Conservation (phyloP, 2,329 filamentous ascomycete species). For the Botrytis paeoniae region DNA sequence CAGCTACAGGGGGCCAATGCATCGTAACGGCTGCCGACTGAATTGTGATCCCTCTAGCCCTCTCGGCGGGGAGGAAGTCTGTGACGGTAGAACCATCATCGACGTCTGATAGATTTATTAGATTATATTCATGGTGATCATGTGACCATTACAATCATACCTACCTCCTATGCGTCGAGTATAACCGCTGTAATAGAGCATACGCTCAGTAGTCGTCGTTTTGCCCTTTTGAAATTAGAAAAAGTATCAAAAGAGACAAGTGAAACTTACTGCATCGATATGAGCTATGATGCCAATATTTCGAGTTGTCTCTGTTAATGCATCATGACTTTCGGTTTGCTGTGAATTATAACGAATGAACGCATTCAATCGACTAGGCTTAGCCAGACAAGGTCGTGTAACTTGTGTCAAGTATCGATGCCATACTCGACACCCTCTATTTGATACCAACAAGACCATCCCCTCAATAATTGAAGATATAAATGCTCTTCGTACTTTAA, state of each 20-base stretch:
- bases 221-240: conserved; percentile 61
- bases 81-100: conserved; percentile 96
- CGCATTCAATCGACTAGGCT: conserved; percentile 12
- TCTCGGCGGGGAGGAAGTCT: conserved; percentile 90
- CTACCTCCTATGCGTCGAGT: conserved; percentile 78
- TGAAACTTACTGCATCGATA: conserved; percentile 72
- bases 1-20: conserved; percentile 69
- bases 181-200: conserved; percentile 94
- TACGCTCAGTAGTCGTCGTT: conserved; percentile 97
- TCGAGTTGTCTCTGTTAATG: conserved; percentile 57
- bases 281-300: conserved; percentile 99
- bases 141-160: conserved; percentile 39
- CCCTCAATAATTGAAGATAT: conserved; percentile 23
- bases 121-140: background rate
- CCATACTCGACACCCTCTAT: conserved; percentile 33
- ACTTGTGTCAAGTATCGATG: conserved; percentile 26
- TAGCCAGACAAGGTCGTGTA: background rate
- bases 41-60: conserved; percentile 91
- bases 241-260: background rate
- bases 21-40: conserved; percentile 97
- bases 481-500: background rate
- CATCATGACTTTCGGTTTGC: conserved; percentile 26
- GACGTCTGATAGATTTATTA: conserved; percentile 58
- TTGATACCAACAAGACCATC: conserved; percentile 32
- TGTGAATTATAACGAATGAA: conserved; percentile 26